phyloP scores from a whole-genome alignment of 345 rosid species.

The Populus deltoides region DNA sequence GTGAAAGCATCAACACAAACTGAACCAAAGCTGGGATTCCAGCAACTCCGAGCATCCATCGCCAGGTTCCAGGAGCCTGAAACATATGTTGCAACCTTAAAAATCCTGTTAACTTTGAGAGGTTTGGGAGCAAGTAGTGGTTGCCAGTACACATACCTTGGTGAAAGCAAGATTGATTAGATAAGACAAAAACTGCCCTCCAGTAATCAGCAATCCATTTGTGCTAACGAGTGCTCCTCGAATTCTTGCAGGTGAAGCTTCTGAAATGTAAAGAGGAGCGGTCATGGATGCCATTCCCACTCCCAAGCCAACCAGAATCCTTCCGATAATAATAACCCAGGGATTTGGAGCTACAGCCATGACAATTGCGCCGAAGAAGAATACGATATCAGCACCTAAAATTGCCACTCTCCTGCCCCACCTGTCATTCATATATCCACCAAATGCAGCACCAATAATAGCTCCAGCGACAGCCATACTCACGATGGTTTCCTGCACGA shows the following conservation, averaged over 20 bases:
- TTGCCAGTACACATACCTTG: conserved; percentile 27
- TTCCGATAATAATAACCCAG: conserved; percentile 68
- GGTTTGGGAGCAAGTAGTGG: not conserved
- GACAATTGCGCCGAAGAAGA: conserved; percentile 58
- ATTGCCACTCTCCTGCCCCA: conserved; percentile 65
- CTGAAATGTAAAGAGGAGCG: conserved; percentile 82
- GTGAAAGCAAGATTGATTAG: conserved; percentile 77
- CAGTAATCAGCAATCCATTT: conserved; percentile 72
- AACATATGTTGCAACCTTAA: not conserved
- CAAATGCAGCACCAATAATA: conserved; percentile 75
- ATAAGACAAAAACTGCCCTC: conserved; percentile 85
- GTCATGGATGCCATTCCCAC: conserved; percentile 99
- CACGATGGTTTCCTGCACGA: conserved; percentile 55
- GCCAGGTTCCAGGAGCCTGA: conserved; percentile 64
- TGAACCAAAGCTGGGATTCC: conserved; percentile 64
- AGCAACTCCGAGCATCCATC: conserved; percentile 90
- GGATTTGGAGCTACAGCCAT: conserved; percentile 82
- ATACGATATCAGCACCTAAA: conserved; percentile 59
- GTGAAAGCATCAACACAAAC: conserved; percentile 55
- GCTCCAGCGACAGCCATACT: conserved; percentile 94
- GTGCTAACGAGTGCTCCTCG: conserved; percentile 86
- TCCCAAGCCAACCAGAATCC: conserved; percentile 77
- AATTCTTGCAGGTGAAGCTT: conserved; percentile 81
- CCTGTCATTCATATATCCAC: conserved; percentile 75
- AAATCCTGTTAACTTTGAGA: not conserved